Base-by-base conservation (phyloP, 257 asterid genomes). In the Verbena officinalis region DNA sequence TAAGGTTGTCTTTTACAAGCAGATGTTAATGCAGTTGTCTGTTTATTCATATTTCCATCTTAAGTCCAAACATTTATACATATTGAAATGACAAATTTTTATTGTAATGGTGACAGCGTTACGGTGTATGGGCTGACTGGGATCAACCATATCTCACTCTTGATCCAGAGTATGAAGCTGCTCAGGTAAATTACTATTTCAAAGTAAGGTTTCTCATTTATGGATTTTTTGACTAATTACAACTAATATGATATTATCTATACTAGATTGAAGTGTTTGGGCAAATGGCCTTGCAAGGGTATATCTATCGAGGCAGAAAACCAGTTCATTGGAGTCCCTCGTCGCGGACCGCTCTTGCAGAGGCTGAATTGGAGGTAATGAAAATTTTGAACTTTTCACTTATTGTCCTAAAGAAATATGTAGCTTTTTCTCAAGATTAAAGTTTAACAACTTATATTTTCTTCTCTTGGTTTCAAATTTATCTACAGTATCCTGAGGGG, bases 251-350 rank as follows among this genome's bases (percentile, higher is more conserved):
- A 59, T 27, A 44, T 79, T 59, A 70, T 62, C 62, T 76, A 13
- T 64, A 49, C 75, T 75, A 93, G 99, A 86, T 93, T 67, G 97
- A 90, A 86, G 99, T 93, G 67, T 93, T 93, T 70, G 97, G 97
- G 59, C 80, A 86, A 77, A 93, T 93, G 99, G 85, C 86, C 23
- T 71, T 93, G 76, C 82, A 86, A 86, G 96, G 96, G 62, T 83
- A 80, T 81, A 90, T 93, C 73, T 90, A 87, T 69, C 74, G 99
- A 80, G 99, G 99, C 68, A 83, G 95, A 82, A 93, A 93, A 70
- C 99, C 99, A 53, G 99, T 93, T 70, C 95, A 93, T 62, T 93
- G 99, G 99, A 93, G 99, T 67, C 96, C 99, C 69, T 93, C 99
- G 30, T 93, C 99, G 59, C 82, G 89, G 60, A 93, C 99, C 68